A percentile compares a stretch with the other conserved stretches of the same genome.
Evolutionary conservation across 164 flowering plant species (phyloP).

Genomic region (Magnolia officinalis): DNA sequence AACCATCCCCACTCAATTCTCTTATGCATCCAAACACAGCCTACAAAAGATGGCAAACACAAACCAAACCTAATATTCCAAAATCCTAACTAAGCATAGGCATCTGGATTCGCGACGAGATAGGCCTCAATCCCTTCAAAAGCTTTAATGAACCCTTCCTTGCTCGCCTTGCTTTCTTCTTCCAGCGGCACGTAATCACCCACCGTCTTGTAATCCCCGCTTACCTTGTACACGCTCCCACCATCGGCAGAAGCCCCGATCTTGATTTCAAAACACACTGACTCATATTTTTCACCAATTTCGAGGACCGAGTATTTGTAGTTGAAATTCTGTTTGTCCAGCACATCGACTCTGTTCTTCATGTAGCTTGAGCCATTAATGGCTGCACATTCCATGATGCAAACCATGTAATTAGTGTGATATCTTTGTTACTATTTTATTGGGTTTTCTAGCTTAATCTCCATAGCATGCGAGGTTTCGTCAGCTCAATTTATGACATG

Average conservation of each 20-base stretch:
- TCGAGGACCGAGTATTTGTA: background rate
- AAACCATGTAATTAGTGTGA: too few relatives aligned
- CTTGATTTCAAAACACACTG: constrained; percentile 8
- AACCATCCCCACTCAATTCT: too few relatives aligned
- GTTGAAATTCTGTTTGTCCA: background rate
- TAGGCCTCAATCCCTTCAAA: constrained; percentile 11
- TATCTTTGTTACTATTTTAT: too few relatives aligned
- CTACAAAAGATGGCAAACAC: too few relatives aligned
- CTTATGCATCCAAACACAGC: too few relatives aligned
- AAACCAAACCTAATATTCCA: background rate
- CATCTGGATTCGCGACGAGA: constrained; percentile 24
- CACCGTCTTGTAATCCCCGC: constrained; percentile 11
- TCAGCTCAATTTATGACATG: too few relatives aligned
- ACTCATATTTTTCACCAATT: constrained; percentile 7
- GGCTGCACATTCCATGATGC: background rate
- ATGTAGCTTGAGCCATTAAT: background rate
- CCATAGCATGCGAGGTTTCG: too few relatives aligned
- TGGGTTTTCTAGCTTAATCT: too few relatives aligned
- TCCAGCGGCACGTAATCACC: constrained; percentile 7
- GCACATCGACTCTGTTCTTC: background rate
- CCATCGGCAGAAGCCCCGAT: constrained; percentile 12
- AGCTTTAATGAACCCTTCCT: constrained; percentile 10
- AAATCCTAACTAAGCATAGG: constrained; percentile 16
- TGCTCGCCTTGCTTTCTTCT: constrained; percentile 12
- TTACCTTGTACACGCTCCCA: constrained; percentile 9